phyloP scores from a whole-genome alignment of 2,329 filamentous ascomycete genomes.

The Fusarium pseudocircinatum region DNA sequence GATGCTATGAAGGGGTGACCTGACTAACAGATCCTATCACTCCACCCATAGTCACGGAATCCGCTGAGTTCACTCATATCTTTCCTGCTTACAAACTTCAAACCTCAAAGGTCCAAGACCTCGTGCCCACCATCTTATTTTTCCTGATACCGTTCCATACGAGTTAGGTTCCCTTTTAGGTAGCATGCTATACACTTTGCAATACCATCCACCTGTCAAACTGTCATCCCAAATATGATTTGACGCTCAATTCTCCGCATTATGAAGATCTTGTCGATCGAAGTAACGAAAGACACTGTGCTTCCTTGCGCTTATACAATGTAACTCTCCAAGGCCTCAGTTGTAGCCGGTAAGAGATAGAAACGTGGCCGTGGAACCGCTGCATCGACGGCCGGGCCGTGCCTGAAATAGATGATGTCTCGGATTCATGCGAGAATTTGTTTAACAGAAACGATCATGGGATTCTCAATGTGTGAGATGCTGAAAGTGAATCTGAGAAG shows the following conservation, averaged over 20 bases:
- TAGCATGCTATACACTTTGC: background rate
- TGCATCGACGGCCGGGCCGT: constrained; percentile 22
- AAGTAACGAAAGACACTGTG: constrained; percentile 1
- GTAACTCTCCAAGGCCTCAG: constrained; percentile 1
- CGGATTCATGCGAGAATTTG: constrained; percentile 1
- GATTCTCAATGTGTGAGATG: constrained; percentile 1
- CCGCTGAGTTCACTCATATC: constrained; percentile 5
- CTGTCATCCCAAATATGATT: background rate
- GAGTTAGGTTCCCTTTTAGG: background rate
- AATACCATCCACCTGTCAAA: background rate
- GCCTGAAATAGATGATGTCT: constrained; percentile 10
- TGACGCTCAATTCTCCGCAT: constrained; percentile 17
- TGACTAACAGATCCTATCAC: constrained; percentile 33
- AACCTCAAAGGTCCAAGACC: constrained; percentile 3
- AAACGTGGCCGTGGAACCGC: constrained; percentile 24
- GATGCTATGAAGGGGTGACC: constrained; percentile 8
- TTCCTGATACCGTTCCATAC: background rate
- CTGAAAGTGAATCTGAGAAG: background rate
- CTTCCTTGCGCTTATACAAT: constrained; percentile 11
- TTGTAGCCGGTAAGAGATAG: background rate
- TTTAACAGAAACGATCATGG: constrained; percentile 8
- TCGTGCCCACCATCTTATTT: constrained; percentile 14
- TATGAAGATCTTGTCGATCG: constrained; percentile 34
- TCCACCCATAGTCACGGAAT: constrained; percentile 34
- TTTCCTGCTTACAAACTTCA: constrained; percentile 6